Evolutionary conservation across 2,329 filamentous ascomycete species (phyloP), one percentile per base, ranked within the genome.

Genomic region (Rutstroemia sp.): DNA sequence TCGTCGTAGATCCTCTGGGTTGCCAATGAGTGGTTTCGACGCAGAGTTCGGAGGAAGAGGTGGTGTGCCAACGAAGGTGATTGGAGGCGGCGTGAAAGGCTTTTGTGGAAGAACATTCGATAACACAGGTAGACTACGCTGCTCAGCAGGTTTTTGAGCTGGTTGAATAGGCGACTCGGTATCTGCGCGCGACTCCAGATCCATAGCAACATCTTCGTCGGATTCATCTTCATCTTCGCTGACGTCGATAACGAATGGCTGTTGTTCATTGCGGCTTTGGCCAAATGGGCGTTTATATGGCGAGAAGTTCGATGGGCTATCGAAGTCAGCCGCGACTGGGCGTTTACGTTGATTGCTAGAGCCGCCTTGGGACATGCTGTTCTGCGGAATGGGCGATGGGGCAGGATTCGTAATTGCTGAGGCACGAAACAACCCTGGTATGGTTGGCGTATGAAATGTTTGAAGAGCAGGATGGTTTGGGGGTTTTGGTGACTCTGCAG

Each of bases 201-300:
- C 85, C 82, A 86, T 87, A 56, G 84, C 83, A 48, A 84, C 77
- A 61, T 84, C 81, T 56, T 83, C 81, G 50, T 83, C 79, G 39
- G 80, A 78, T 6, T 75, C 77, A 23, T 76, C 81, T 57, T 86
- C 83, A 61, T 86, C 82, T 27, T 95, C 92, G 67, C 89, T 95
- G 40, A 95, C 86, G 61, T 95, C 83, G 63, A 96, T 95, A 40
- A 96, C 81, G 52, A 95, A 80, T 2, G 79, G n/a, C 19, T 54
- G 79, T 50, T 83, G 77, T 23, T 85, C 77, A 51, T 79, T 74
- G 23, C 77, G 75, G 48, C 75, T 76, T 46, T 84, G 81, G 12
- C 80, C 81, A 64, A 86, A 84, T 4, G 82, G 79, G 49, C 85
- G 82, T 63, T 88, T 70, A 57, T 61, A 64, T 8, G 62, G 57